These are phyloP conservation scores for Trametes pubescens DNA, from an alignment of 1,284 basidiomycete genomes.

Conservation along the genomic window DNA sequence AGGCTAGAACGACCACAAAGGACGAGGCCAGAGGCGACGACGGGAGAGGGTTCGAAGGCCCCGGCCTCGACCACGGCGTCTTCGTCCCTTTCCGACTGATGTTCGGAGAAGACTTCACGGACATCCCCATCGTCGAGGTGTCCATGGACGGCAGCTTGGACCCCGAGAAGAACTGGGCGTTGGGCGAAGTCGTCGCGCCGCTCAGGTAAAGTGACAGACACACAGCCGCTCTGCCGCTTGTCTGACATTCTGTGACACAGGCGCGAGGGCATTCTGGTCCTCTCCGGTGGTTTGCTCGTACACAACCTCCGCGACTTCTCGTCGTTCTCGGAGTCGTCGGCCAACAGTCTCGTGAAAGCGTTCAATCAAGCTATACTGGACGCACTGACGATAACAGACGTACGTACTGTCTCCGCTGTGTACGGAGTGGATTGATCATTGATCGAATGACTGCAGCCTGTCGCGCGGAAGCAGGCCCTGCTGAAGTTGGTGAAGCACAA, in stretches of 20 bases:
- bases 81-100: constrained; percentile 81
- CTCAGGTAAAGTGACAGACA: constrained; percentile 52
- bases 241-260: constrained; percentile 40
- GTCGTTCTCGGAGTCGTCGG: constrained; percentile 60
- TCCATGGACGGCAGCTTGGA: constrained; percentile 71
- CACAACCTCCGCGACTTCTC: constrained; percentile 70
- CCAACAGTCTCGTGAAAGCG: constrained; percentile 55
- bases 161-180: constrained; percentile 68
- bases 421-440: constrained; percentile 15
- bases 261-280: constrained; percentile 69
- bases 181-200: constrained; percentile 67
- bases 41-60: constrained; percentile 70
- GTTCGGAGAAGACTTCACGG: constrained; percentile 70
- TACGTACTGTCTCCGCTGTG: constrained; percentile 45
- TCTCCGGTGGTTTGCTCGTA: constrained; percentile 74
- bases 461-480: constrained; percentile 53
- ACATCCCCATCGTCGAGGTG: constrained; percentile 73
- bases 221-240: constrained; percentile 12
- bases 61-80: constrained; percentile 74
- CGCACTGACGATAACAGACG: constrained; percentile 59
- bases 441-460: constrained; percentile 41
- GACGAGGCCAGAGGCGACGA: constrained; percentile 69
- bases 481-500: constrained; percentile 60
- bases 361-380: constrained; percentile 69
- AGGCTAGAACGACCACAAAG: constrained; percentile 58